A percentile compares a stretch with the other conserved stretches of the same genome.
Evolutionary conservation across 2,329 filamentous ascomycete genomes (phyloP).

Genomic region (Pseudogymnoascus sp.): DNA sequence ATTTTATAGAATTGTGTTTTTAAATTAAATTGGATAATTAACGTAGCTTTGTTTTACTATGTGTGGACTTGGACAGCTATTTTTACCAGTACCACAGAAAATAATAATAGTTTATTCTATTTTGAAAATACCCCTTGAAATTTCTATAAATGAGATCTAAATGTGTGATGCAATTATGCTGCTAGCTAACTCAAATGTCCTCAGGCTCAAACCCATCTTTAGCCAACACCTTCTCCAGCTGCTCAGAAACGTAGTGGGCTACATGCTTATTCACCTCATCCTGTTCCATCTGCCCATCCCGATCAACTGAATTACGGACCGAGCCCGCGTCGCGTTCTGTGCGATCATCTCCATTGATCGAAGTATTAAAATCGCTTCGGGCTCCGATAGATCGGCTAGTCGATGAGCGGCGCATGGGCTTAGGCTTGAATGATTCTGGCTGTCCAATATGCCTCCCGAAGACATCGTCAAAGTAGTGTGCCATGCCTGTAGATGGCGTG

Average conservation of each 20-base stretch:
- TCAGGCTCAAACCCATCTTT: constrained; percentile 26
- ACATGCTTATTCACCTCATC: constrained; percentile 61
- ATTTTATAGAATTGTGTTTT: neutral
- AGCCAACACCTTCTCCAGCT: constrained; percentile 65
- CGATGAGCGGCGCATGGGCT: constrained; percentile 62
- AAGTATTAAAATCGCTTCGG: constrained; percentile 66
- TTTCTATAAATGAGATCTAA: constrained; percentile 1
- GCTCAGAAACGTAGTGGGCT: constrained; percentile 72
- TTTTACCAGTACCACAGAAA: neutral
- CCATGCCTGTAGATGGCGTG: constrained; percentile 72
- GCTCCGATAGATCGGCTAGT: constrained; percentile 76
- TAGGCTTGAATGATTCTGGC: constrained; percentile 33
- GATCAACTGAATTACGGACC: constrained; percentile 39
- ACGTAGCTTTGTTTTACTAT: neutral
- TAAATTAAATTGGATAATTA: neutral
- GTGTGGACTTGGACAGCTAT: too few relatives aligned
- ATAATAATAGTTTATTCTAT: neutral
- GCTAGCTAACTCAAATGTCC: neutral
- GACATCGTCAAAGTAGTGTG: constrained; percentile 93
- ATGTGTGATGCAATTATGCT: neutral
- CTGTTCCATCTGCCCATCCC: constrained; percentile 43
- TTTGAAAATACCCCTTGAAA: neutral
- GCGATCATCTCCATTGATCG: constrained; percentile 40
- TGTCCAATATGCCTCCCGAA: constrained; percentile 50
- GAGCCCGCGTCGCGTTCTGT: constrained; percentile 31